phyloP scores from a whole-genome alignment of 2,329 filamentous ascomycete species.

The Fusarium begoniae region DNA sequence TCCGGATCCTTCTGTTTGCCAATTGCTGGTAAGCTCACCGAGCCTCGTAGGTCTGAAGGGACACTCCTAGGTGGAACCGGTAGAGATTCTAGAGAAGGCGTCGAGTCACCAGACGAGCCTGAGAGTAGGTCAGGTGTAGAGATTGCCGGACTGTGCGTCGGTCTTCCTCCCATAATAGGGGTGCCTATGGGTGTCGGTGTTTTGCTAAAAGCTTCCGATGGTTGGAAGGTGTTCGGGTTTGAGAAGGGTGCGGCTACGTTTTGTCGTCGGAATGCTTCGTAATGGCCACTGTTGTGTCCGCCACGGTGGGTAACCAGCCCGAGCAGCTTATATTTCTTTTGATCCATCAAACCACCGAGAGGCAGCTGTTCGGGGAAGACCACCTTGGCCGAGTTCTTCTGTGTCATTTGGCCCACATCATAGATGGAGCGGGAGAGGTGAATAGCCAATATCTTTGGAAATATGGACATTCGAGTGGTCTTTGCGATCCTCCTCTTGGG shows the following conservation, averaged over 20 bases:
- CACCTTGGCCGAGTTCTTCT: constrained; percentile 95
- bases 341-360: constrained; percentile 80
- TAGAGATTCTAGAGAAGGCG: constrained; percentile 50
- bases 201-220: constrained; percentile 76
- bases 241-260: constrained; percentile 81
- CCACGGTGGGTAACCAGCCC: constrained; percentile 94
- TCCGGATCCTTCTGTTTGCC: constrained; percentile 57
- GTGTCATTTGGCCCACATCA: constrained; percentile 77
- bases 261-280: constrained; percentile 94
- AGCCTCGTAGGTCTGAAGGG: constrained; percentile 41
- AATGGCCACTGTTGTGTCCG: constrained; percentile 95
- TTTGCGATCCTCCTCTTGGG: constrained; percentile 87
- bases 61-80: constrained; percentile 46
- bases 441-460: constrained; percentile 89
- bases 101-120: constrained; percentile 47
- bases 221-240: constrained; percentile 81
- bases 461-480: constrained; percentile 85
- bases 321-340: constrained; percentile 83
- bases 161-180: constrained; percentile 53
- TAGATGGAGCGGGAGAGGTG: constrained; percentile 95
- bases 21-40: constrained; percentile 39
- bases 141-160: constrained; percentile 53
- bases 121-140: constrained; percentile 60
- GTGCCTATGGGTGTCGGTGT: constrained; percentile 64
- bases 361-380: constrained; percentile 88